Evolutionary conservation across 441 rosid genomes (phyloP).

Genomic region (Theobroma grandiflorum): DNA sequence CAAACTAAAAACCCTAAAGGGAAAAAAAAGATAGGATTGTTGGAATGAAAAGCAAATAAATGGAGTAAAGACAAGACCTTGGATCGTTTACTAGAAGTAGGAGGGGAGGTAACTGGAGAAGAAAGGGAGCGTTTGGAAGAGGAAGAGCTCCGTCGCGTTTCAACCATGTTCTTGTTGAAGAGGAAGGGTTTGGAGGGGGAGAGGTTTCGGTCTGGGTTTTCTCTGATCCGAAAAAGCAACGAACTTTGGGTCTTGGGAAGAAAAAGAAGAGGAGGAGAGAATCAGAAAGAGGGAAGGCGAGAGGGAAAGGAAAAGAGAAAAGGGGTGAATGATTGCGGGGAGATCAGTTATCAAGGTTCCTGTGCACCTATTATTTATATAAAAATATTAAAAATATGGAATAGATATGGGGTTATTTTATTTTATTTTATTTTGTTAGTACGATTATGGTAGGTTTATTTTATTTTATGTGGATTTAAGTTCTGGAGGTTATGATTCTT

Average conservation of each 20-base stretch:
- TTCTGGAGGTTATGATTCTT: slow-evolving; percentile 6
- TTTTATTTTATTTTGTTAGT: not conserved
- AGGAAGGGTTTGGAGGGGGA: slow-evolving; percentile 13
- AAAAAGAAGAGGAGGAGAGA: not conserved
- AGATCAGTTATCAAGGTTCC: slow-evolving; percentile 30
- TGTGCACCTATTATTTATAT: slow-evolving; percentile 8
- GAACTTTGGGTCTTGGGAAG: slow-evolving; percentile 14
- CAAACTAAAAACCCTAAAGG: slow-evolving; percentile 21
- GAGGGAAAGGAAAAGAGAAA: not conserved
- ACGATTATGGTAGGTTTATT: no score
- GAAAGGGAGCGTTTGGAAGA: slow-evolving; percentile 77
- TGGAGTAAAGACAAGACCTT: slow-evolving; percentile 52
- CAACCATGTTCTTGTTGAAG: slow-evolving; percentile 67
- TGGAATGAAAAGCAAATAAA: not conserved
- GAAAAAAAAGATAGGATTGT: not conserved
- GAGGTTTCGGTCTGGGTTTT: slow-evolving; percentile 23
- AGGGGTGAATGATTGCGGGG: slow-evolving; percentile 28
- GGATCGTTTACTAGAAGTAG: slow-evolving; percentile 72
- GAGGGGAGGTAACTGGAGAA: slow-evolving; percentile 54
- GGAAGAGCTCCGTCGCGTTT: slow-evolving; percentile 92
- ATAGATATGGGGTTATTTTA: not conserved
- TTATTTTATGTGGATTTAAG: not conserved
- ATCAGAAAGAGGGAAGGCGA: slow-evolving; percentile 19
- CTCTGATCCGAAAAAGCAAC: slow-evolving; percentile 42
- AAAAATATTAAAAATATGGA: not conserved